Percentiles rank a stretch among this genome's conserved stretches.
Evolutionary conservation across 2,329 filamentous ascomycete genomes (phyloP).

Genomic region (Verticillium nonalfalfae): DNA sequence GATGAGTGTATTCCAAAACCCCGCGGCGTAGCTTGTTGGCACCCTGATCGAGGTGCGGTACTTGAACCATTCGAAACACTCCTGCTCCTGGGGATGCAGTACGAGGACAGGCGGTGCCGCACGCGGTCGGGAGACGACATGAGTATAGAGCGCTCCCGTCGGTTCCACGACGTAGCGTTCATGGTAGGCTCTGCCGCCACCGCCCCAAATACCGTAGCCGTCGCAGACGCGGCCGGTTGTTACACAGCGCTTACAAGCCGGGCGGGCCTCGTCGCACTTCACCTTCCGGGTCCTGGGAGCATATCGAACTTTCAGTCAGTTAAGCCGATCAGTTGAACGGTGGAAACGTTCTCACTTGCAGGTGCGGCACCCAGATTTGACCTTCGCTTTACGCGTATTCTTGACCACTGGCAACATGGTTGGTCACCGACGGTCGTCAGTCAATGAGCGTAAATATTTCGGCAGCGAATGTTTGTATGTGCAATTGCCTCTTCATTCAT

Average conservation of each 20-base stretch:
- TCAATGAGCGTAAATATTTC: too few species aligned
- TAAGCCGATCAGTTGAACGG: not conserved
- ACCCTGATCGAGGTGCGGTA: slow-evolving; percentile 27
- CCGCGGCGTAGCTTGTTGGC: slow-evolving; percentile 25
- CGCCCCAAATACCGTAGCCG: slow-evolving; percentile 15
- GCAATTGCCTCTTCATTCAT: not conserved
- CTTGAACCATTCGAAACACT: slow-evolving; percentile 33
- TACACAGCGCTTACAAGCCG: slow-evolving; percentile 13
- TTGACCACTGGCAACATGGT: not conserved
- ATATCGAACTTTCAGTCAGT: not conserved
- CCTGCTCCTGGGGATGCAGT: not conserved
- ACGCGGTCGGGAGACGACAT: not conserved
- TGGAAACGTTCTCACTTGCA: slow-evolving; percentile 6
- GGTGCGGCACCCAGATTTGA: slow-evolving; percentile 7
- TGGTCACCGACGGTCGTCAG: too few species aligned
- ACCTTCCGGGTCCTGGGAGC: slow-evolving; percentile 13
- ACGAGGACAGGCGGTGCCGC: not conserved
- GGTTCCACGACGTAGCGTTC: not conserved
- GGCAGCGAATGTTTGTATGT: not conserved
- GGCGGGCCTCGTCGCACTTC: slow-evolving; percentile 17
- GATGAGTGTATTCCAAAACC: slow-evolving; percentile 30
- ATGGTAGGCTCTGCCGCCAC: slow-evolving; percentile 4
- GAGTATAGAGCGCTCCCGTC: not conserved
- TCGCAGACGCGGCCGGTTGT: slow-evolving; percentile 15
- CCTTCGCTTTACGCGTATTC: not conserved